Conservation (phyloP, 768 basidiomycete species). For the Mycena vitilis region DNA sequence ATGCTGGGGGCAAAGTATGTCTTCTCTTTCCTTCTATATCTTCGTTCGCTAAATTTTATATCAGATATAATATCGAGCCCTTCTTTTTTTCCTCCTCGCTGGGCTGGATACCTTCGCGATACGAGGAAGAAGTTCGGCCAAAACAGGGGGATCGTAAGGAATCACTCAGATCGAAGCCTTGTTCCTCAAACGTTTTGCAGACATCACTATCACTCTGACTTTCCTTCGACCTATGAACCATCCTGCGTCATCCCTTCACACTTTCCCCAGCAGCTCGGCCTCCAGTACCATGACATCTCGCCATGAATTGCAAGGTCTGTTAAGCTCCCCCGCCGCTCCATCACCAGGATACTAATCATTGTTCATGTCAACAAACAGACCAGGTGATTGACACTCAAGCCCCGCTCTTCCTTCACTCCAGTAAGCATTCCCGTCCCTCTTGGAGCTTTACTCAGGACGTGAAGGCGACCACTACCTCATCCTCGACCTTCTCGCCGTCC, state of each 20-base stretch:
- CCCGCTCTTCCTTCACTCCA: conserved; percentile 28
- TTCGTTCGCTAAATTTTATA: conserved; percentile 59
- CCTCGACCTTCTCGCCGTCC: conserved; percentile 61
- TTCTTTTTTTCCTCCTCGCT: conserved; percentile 76
- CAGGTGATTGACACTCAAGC: conserved; percentile 35
- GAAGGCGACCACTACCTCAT: conserved; percentile 47
- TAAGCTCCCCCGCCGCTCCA: neutral
- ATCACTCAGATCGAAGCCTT: neutral
- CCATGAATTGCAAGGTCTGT: conserved; percentile 10
- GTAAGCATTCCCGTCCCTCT: too few relatives aligned
- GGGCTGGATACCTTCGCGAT: conserved; percentile 77
- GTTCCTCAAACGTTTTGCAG: conserved; percentile 43
- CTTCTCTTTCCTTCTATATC: conserved; percentile 47
- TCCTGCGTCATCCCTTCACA: conserved; percentile 22
- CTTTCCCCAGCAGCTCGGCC: conserved; percentile 9
- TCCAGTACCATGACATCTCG: conserved; percentile 27
- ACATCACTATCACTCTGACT: conserved; percentile 68
- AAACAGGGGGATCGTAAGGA: conserved; percentile 64
- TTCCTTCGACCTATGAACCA: conserved; percentile 59
- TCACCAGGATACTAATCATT: neutral
- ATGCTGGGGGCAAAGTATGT: conserved; percentile 70
- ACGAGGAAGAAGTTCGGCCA: conserved; percentile 58
- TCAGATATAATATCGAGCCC: conserved; percentile 69
- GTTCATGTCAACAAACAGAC: neutral
- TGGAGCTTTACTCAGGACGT: too few relatives aligned